Percentiles rank a stretch among this genome's conserved stretches.
These are phyloP conservation scores for Penicillium coprophilum DNA, from an alignment of 495 filamentous ascomycete species.

Conservation along the genomic window DNA sequence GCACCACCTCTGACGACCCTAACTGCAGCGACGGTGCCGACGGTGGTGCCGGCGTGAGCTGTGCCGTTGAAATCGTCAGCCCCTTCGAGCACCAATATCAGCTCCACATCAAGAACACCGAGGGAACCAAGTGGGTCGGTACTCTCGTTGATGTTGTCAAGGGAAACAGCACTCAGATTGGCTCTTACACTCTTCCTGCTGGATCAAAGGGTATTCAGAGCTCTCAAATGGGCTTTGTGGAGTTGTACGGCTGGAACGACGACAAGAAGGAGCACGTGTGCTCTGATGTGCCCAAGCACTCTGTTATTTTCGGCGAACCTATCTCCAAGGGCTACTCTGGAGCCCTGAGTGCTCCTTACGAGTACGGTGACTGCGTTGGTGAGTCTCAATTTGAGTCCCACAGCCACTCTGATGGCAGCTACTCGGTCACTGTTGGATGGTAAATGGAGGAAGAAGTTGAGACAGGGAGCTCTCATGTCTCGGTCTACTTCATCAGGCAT, in stretches of 20 bases:
- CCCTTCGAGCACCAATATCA: constrained; percentile 20
- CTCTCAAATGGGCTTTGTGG: constrained; percentile 28
- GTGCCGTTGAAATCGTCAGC: constrained; percentile 22
- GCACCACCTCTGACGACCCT: constrained; percentile 18
- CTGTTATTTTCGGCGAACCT: constrained; percentile 22
- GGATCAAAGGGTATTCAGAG: constrained; percentile 21
- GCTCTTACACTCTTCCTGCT: constrained; percentile 26
- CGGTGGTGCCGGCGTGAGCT: constrained; percentile 31
- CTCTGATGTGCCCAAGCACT: constrained; percentile 17
- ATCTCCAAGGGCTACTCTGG: constrained; percentile 14
- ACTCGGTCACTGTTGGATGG: constrained; percentile 25
- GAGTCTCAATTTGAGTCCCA: constrained; percentile 20
- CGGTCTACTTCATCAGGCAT: not conserved
- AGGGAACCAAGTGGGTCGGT: constrained; percentile 28
- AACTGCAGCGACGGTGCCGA: constrained; percentile 33
- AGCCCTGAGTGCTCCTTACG: constrained; percentile 22
- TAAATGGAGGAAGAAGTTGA: constrained; percentile 10
- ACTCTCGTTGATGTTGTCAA: constrained; percentile 27
- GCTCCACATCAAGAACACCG: constrained; percentile 25
- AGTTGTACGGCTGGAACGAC: constrained; percentile 32
- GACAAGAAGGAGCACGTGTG: constrained; percentile 18
- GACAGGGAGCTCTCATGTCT: not conserved
- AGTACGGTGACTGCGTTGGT: constrained; percentile 35
- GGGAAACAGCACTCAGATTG: constrained; percentile 22
- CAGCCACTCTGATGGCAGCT: constrained; percentile 10